Base-by-base conservation (phyloP, 495 filamentous ascomycete genomes). In the Aspergillus asperescens region DNA sequence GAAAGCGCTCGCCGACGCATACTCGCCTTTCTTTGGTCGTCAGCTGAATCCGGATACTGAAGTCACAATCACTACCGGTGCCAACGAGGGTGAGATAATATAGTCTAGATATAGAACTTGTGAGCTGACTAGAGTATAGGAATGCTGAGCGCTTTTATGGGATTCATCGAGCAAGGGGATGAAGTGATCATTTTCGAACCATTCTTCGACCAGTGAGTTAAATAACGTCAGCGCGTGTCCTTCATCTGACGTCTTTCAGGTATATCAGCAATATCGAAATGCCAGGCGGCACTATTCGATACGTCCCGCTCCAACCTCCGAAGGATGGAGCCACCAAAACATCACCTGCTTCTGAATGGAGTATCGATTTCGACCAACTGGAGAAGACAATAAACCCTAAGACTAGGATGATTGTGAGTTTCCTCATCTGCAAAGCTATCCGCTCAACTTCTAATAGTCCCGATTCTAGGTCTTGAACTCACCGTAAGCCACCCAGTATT, bases 181-280 rank as follows among this genome's bases (percentile, higher is more conserved):
- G 93, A 98, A 68, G 94, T 96, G 44, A 95, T 98, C 35, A 81
- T 98, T 47, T 95, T 98, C 70, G 93, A 98, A 75, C 93, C 93
- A 6, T 98, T 96, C 74, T 98, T 96, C 63, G 93, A 98, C 71
- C 93, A 98, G 83, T 91, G 74, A 64, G 81, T 66, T 20, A 20
- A n/a, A 20, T 24, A 7, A 13, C 43, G 10, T 6, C 19, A 24
- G 3, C n/a, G 35, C 32, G 23, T 9, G 13, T 24, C 28, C 4
- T 20, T 5, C 8, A 19, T 16, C 9, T 15, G 32, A 54, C 61
- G 41, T 60, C 28, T 31, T 22, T 18, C 13, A 50, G 85, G 59
- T 95, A 96, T 66, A 93, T 97, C 54, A 86, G 82, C 74, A 97
- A 97, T 70, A 96, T 98, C 47, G 86, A 94, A 65, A 96, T 98